Evolutionary conservation across 2,329 filamentous ascomycete genomes (phyloP).

Genomic region (Aureobasidium namibiae): DNA sequence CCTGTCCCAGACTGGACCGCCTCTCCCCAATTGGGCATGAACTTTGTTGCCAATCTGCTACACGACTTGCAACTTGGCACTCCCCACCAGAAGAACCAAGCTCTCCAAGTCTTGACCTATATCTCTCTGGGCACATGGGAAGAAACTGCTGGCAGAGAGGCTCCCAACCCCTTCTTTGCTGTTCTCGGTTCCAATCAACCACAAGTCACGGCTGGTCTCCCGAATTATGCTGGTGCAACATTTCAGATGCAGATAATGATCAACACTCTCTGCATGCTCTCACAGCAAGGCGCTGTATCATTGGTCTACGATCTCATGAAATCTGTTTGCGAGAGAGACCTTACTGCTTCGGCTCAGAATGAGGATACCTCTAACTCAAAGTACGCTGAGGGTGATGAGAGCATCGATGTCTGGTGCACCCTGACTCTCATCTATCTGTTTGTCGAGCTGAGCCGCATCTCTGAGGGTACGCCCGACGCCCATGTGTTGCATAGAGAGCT

Average conservation of each 20-base stretch:
- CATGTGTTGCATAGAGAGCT: constrained; percentile 22
- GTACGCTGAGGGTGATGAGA: constrained; percentile 21
- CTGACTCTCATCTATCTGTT: constrained; percentile 42
- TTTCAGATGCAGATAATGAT: constrained; percentile 30
- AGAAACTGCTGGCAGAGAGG: constrained; percentile 36
- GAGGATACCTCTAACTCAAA: not conserved
- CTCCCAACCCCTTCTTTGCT: constrained; percentile 8
- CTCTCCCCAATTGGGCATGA: constrained; percentile 44
- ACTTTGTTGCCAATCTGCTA: constrained; percentile 47
- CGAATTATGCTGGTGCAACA: constrained; percentile 5
- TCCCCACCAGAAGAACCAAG: constrained; percentile 25
- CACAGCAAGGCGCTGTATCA: constrained; percentile 32
- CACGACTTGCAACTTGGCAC: constrained; percentile 26
- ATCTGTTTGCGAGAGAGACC: constrained; percentile 21
- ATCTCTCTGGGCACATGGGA: constrained; percentile 42
- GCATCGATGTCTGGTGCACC: constrained; percentile 39
- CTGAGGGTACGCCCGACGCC: constrained; percentile 18
- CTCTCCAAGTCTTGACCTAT: constrained; percentile 39
- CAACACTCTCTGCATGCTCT: constrained; percentile 34
- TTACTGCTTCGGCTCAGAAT: constrained; percentile 11
- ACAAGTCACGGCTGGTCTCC: not conserved
- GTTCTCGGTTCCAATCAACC: constrained; percentile 6
- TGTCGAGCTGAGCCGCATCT: constrained; percentile 37
- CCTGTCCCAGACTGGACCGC: constrained; percentile 57
- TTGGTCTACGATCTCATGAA: constrained; percentile 33